Base-by-base conservation (phyloP, 805 yeast genomes). In the Pichia pseudocactophila region DNA sequence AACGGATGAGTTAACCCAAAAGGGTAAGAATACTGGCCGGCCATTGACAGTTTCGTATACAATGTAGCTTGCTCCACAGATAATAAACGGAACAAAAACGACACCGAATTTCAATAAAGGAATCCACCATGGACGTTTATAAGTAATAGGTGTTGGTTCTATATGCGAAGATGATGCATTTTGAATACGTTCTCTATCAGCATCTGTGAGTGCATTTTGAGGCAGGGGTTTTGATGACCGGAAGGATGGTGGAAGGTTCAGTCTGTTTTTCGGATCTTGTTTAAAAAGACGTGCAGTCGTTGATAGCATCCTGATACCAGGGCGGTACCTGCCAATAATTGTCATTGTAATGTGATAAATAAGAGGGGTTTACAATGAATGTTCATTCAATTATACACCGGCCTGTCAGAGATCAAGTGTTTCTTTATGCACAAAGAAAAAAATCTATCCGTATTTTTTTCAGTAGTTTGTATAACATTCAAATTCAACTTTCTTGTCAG, bases 1-100 rank as follows among this genome's bases (percentile, higher is more conserved):
- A 3, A 61, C 37, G 8, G 54, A 49, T 13, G 56, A 57, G 12
- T 55, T 50, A 37, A 59, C 49, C 44, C 55, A 48, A 11, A 63
- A 34, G 3, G 68, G 68, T 31, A 64, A 45, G 37, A 61, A 62
- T 0, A 58, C 61, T 11, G 62, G 59, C 33, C 54, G 49, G 9
- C 52, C 59, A 15, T 59, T 45, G 19, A 39, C 42, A 0, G 62
- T 55, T 42, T 60, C 61, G 45, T 56, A 61, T 10, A 46, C 50
- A 4, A 60, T 47, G 34, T 58, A 59, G 0, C 61, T 59, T 1
- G 55, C 50, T 5, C 56, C 39, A 15, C 54, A 45, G 0, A 56
- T 19, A 18, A 48, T 31, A 15, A 41, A 43, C 3, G 51, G 51
- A 28, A 48, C 31, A 20, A 48, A 45, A 2, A 48, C 42, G 3